Base-by-base conservation (phyloP, 2,329 filamentous ascomycete species). In the Fusarium subtropicale region DNA sequence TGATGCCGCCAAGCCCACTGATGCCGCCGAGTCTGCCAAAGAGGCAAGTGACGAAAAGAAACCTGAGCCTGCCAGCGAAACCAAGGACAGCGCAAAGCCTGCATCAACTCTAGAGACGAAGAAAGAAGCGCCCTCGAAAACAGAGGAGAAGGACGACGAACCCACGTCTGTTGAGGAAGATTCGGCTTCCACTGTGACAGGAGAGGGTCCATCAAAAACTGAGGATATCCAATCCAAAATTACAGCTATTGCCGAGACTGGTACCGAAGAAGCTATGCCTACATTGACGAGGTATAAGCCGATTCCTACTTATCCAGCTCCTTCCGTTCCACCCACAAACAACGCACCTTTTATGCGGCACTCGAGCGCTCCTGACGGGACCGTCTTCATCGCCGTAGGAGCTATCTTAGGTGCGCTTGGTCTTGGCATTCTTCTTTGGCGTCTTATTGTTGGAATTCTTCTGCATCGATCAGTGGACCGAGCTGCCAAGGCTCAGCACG, bases 311-410 rank as follows among this genome's bases (percentile, higher is more conserved):
- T 92, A 91, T 69, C 92, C 94, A 7, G 82, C 91, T 2, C 85
- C 93, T 6, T 87, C 89, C 28, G 90, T 98, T 4, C 96, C 96
- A 10, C 92, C 94, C 28, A 97, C 92, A 5, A 85, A 87, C 39
- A 88, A 91, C 75, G 96, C 96, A 7, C 94, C 95, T 18, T 99
- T 93, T 78, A 97, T 98, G 93, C 91, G 94, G 76, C 90, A 91
- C 75, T 97, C 94, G 1, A 90, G 82, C 55, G 85, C 94, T 13
- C 96, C 96, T 4, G 92, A 98, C 75, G 96, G 96, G 56, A 97
- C 95, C 6, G 91, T 99, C 62, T 99, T 99, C 82, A 99, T 99
- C 74, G 91, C 90, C 24, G 96, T 98, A 2, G 96, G 96, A 46
- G 92, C 94, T 28, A 91, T 93, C 30, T 87, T 99, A 9, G 96